Base-by-base conservation (phyloP, 495 filamentous ascomycete genomes). In the Penicillium robsamsonii region DNA sequence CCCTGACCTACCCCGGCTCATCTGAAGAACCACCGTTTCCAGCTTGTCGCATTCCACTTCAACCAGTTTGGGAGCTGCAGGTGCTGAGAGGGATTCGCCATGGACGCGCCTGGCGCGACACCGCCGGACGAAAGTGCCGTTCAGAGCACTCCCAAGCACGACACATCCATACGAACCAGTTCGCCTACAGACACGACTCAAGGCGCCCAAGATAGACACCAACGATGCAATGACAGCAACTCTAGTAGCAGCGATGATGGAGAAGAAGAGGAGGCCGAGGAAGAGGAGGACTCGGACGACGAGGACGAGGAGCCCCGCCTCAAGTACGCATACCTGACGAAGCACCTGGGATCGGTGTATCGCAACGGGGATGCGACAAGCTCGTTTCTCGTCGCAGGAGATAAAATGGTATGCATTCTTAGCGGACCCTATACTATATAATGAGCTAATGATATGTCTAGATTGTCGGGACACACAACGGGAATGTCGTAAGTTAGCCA, bases 301-400 rank as follows among this genome's bases (percentile, higher is more conserved):
- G 92, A 95, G 10, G 93, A 97, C 8, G 92, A 96, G n/a, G 94
- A 98, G 69, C 95, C 94, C 46, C 88, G 85, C 64, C 80, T 98
- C 61, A 97, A 98, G 74, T 96, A 96, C 71, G 86, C 86, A 27
- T 84, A 89, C 53, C 71, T 97, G 55, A 97, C 94, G 13, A 86
- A 84, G 47, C 85, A 87, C 58, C 71, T 97, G 54, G 84, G 80
- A 15, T 73, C 87, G 5, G 84, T 96, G 46, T 98, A 97, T 76
- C 85, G 90, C 48, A 96, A 95, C 75, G 92, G 91, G 53, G 94
- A 98, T 79, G 88, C 91, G 56, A 96, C 93, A 33, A 96, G 92
- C 72, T 76, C 89, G 9, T 95, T 92, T 64, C 74, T 94, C 29
- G 90, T 94, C 46, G 89, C 89, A 20, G 93, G 91, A 25, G 94